Evolutionary conservation across 2,329 filamentous ascomycete genomes (phyloP).

Genomic region (Beauveria pseudobassiana): DNA sequence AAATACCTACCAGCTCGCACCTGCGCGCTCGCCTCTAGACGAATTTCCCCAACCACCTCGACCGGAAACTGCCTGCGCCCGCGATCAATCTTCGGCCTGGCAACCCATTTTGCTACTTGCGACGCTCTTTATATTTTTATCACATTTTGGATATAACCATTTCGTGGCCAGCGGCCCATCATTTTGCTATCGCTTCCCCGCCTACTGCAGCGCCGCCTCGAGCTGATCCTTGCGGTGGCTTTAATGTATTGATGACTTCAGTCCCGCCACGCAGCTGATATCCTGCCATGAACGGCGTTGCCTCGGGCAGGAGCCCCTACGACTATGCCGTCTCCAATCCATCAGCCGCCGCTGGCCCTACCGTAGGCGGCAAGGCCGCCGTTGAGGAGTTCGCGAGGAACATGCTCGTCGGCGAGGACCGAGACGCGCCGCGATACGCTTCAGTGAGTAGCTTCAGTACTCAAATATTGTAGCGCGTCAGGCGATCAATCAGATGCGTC

Average conservation of each 20-base stretch:
- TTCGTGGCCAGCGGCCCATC: not conserved
- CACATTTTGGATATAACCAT: not conserved
- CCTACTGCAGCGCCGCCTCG: slow-evolving; percentile 2
- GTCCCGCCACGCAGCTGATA: not conserved
- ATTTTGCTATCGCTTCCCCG: not conserved
- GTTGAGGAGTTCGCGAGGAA: slow-evolving; percentile 54
- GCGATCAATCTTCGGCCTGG: not conserved
- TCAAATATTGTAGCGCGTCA: not conserved
- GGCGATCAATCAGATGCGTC: not conserved
- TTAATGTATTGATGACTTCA: slow-evolving; percentile 9
- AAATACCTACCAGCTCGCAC: not conserved
- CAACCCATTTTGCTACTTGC: not conserved
- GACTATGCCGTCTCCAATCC: slow-evolving; percentile 27
- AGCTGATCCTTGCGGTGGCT: slow-evolving; percentile 11
- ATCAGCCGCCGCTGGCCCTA: slow-evolving; percentile 24
- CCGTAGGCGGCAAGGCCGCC: slow-evolving; percentile 38
- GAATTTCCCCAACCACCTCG: not conserved
- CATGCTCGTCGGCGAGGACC: slow-evolving; percentile 45
- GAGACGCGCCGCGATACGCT: slow-evolving; percentile 47
- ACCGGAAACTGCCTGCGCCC: not conserved
- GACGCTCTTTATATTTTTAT: not conserved
- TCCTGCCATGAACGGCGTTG: slow-evolving; percentile 33
- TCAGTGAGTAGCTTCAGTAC: slow-evolving; percentile 38
- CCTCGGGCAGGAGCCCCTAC: slow-evolving; percentile 26
- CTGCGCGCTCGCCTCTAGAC: not conserved